Evolutionary conservation across 345 rosid species (phyloP), one percentile per base, ranked within the genome.

Genomic region (Gossypium thurberi): DNA sequence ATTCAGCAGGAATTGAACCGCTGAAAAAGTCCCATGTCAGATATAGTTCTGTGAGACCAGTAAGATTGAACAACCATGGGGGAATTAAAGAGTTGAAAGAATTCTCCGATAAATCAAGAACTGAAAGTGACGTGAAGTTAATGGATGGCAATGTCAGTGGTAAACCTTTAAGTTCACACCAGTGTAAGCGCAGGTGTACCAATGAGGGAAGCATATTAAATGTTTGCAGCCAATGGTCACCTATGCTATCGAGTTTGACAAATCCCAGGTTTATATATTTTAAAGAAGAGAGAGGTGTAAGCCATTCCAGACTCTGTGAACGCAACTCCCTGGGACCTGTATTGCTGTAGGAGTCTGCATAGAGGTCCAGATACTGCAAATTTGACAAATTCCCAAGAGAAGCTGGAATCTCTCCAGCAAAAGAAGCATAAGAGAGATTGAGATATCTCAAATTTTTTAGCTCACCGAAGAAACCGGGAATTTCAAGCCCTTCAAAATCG

Each of bases 61-160:
- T 85, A 75, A 86, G 87, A 71, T 81, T 82, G 77, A 81, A 89
- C 25, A 86, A 60, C 90, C 88, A 87, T 3, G 17, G 63, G 43
- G 90, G 88, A 8, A 87, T 62, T 0, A 67, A 47, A 17, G 88
- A 74, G 73, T 56, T 86, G 59, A 87, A 84, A 68, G 83, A 81
- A 77, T 82, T 85, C 52, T 80, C 84, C 6, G 86, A 85, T 60
- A 87, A 56, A 76, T 86, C 88, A 78, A 89, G 88, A 76, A 86
- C 82, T 65, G 71, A 76, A 60, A 89, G 86, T 9, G 79, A 79
- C n/a, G 84, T 86, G 59, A 89, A 79, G 64, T 81, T 82, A 8
- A 81, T 14, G n/a, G 80, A 71, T 0, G 79, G 76, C 47, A 81
- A 44, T 1, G 83, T 79, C 70, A 6, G 40, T 43, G 88, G 85